Conservation (phyloP, 768 basidiomycete genomes). For the Nevesoporus exiguus region DNA sequence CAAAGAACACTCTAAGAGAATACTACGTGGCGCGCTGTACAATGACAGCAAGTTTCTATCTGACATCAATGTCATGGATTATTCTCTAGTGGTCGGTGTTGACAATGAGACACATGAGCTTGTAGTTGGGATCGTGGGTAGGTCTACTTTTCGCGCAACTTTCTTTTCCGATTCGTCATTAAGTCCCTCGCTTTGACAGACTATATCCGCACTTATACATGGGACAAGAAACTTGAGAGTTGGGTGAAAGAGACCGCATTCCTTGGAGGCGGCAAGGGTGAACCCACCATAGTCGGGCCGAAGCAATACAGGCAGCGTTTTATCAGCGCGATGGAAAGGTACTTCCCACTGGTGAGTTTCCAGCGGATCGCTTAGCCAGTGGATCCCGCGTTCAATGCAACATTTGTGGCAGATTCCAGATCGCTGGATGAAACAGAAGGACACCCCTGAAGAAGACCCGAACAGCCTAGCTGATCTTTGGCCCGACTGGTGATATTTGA, state of each 20-base stretch:
- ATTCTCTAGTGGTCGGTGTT: constrained; percentile 94
- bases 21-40: constrained; percentile 83
- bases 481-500: constrained; percentile 53
- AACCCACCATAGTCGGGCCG: constrained; percentile 95
- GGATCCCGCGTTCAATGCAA: not conserved
- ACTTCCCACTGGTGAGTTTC: constrained; percentile 72
- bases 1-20: constrained; percentile 94
- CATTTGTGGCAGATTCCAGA: constrained; percentile 64
- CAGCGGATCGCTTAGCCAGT: not conserved
- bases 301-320: constrained; percentile 91
- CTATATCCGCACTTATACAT: constrained; percentile 93
- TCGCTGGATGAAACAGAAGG: constrained; percentile 86
- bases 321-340: constrained; percentile 84
- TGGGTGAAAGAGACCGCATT: constrained; percentile 97
- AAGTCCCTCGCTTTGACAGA: constrained; percentile 43
- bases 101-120: constrained; percentile 85
- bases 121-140: constrained; percentile 96
- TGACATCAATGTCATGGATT: constrained; percentile 96
- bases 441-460: constrained; percentile 73
- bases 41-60: constrained; percentile 96
- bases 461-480: constrained; percentile 53
- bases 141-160: constrained; percentile 30
- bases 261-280: constrained; percentile 77
- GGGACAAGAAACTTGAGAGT: constrained; percentile 98
- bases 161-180: not conserved